Evolutionary conservation across 179 eudicot genomes (phyloP), one percentile per base, ranked within the genome.

Genomic region (Actinidia polygama): DNA sequence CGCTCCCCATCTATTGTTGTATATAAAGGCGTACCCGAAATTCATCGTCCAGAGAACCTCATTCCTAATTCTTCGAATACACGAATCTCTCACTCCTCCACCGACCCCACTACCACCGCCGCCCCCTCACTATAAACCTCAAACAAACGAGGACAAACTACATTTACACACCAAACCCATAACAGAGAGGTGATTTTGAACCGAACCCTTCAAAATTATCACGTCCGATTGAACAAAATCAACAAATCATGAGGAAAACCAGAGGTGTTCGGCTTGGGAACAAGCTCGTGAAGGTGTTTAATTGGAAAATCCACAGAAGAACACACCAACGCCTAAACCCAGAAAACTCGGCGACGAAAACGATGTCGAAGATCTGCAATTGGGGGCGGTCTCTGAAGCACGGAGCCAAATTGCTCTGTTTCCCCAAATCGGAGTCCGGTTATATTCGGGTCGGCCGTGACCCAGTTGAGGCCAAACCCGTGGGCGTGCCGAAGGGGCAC

Each of bases 401-500:
- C n/a, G 44, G 61, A 55, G 75, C 79, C 24, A 73, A 57, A 23
- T 53, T 26, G 46, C 80, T 79, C 62, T 82, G 77, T 50, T 64
- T 83, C 3, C 46, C 83, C 21, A 82, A 57, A 10, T 44, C 85
- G 59, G 79, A 85, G 40, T 71, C 87, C 16, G 81, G 84, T 0
- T 91, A 90, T 81, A 18, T 77, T 23, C 89, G 88, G 81, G 84
- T 89, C 69, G 92, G 87, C 80, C 85, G 79, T 0, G 90, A 84
- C 24, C 87, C 90, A 78, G 46, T 47, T 11, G 85, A 85, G 67
- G 30, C 72, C 1, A 84, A 83, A 26, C 77, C 84, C n/a, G 82
- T 47, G 73, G 54, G 75, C 3, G 90, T 91, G 1, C 98, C 97
- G 0, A 94, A 93, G 74, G 93, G 93, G 51, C 90, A 91, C 55